Evolutionary conservation across 148 eudicot species (phyloP), one percentile per base, ranked within the genome.

Genomic region (Selenicereus undatus): DNA sequence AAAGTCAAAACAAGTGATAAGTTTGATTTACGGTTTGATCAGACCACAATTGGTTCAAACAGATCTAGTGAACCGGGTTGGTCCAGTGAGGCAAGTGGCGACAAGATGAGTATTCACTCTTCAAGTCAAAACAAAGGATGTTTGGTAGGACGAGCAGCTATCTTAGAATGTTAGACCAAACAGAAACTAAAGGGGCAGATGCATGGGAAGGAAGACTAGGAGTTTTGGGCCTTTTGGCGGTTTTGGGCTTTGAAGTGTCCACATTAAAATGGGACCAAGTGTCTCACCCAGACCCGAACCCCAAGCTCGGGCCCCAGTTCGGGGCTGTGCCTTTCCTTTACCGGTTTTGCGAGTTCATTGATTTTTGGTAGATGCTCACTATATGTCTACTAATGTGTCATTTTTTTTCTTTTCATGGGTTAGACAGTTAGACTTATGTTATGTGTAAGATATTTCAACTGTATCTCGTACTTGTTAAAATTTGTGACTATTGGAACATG

Each of bases 341-440:
- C 18, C 80, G 84, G 11, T 36, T 56, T 56, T 26, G 43, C 20
- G 70, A 82, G 24, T 54, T 77, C 2, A 4, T 82, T 0, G 70
- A 71, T 17, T 76, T 80, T 26, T 76, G 75, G 84, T 82, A 70
- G 70, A n/a, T n/a, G n/a, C n/a, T n/a, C n/a, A n/a, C n/a, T n/a
- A n/a, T n/a, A n/a, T n/a, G n/a, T n/a, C n/a, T n/a, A n/a, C n/a
- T n/a, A n/a, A n/a, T n/a, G n/a, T n/a, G n/a, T n/a, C n/a, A n/a
- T n/a, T n/a, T n/a, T n/a, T n/a, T n/a, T n/a, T n/a, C n/a, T n/a
- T n/a, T n/a, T n/a, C n/a, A n/a, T n/a, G n/a, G n/a, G n/a, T n/a
- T n/a, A n/a, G n/a, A n/a, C n/a, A n/a, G n/a, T n/a, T n/a, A n/a
- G n/a, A n/a, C n/a, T n/a, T n/a, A n/a, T n/a, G n/a, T n/a, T n/a